Conservation (phyloP, 768 basidiomycete genomes). For the Rhodotorula diobovata region DNA sequence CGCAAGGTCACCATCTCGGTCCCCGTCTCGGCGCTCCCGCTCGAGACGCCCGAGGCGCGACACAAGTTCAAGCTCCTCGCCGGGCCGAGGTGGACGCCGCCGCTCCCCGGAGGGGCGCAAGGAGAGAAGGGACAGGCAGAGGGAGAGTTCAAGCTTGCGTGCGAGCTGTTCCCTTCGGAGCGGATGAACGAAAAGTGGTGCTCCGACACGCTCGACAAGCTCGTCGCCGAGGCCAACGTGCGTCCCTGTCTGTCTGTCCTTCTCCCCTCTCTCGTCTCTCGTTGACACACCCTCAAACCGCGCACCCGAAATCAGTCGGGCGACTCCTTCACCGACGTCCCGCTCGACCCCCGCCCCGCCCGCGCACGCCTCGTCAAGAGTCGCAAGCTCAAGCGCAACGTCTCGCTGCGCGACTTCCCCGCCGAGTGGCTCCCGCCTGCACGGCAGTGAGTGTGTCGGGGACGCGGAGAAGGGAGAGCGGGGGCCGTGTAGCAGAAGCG, state of each 20-base stretch:
- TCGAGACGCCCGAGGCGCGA: slow-evolving; percentile 60
- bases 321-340: slow-evolving; percentile 60
- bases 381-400: slow-evolving; percentile 54
- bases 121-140: slow-evolving; percentile 25
- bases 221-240: slow-evolving; percentile 81
- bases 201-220: slow-evolving; percentile 71
- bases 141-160: slow-evolving; percentile 70
- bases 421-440: slow-evolving; percentile 64
- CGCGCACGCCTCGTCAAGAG: slow-evolving; percentile 54
- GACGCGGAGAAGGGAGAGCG: too few species aligned
- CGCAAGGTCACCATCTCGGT: slow-evolving; percentile 56
- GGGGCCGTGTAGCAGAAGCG: not conserved
- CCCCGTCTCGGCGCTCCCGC: slow-evolving; percentile 61
- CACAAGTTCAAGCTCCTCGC: slow-evolving; percentile 86
- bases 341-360: slow-evolving; percentile 76
- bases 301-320: slow-evolving; percentile 37
- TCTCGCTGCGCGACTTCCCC: slow-evolving; percentile 75
- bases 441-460: not conserved
- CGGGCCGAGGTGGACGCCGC: slow-evolving; percentile 71
- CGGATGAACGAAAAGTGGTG: slow-evolving; percentile 93
- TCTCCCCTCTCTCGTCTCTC: not conserved
- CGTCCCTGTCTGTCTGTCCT: slow-evolving; percentile 43
- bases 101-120: not conserved
- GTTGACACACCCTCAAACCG: too few species aligned
- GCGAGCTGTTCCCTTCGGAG: slow-evolving; percentile 75